Evolutionary conservation across 306 rosid genomes (phyloP).

Genomic region (Gynostemma pentaphyllum): DNA sequence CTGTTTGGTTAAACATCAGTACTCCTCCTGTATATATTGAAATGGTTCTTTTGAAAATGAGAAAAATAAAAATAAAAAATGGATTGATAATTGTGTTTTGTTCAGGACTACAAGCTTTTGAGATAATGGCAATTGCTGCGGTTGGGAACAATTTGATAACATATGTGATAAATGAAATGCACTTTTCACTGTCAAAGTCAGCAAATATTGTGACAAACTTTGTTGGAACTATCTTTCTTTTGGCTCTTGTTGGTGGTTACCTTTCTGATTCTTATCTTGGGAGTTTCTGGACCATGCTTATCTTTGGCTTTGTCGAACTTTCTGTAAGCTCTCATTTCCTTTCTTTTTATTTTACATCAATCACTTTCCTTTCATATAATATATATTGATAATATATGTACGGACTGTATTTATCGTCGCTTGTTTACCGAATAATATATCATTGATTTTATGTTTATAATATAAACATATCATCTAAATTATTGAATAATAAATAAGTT

Average conservation of each 20-base stretch:
- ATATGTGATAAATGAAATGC: conserved; percentile 80
- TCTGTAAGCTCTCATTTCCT: conserved; percentile 34
- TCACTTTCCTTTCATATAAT: not conserved
- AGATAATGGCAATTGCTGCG: conserved; percentile 96
- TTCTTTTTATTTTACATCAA: not conserved
- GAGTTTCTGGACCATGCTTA: conserved; percentile 90
- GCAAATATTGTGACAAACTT: conserved; percentile 93
- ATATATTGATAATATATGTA: too few species aligned
- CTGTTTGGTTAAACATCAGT: too few species aligned
- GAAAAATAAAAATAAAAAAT: not conserved
- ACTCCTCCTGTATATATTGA: too few species aligned
- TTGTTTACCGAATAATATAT: too few species aligned
- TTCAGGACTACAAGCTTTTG: conserved; percentile 83
- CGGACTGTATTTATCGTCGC: too few species aligned
- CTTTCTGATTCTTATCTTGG: conserved; percentile 92
- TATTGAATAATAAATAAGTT: too few species aligned
- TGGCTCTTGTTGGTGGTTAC: conserved; percentile 91
- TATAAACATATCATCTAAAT: too few species aligned
- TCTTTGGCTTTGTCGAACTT: conserved; percentile 83
- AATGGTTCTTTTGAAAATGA: too few species aligned
- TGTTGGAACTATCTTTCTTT: conserved; percentile 81
- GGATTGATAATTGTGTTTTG: not conserved
- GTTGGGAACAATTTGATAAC: conserved; percentile 99
- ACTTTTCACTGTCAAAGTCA: conserved; percentile 68
- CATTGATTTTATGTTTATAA: too few species aligned